Conservation (phyloP, 1,139 yeast species). For the Pneumocystis carinii region DNA sequence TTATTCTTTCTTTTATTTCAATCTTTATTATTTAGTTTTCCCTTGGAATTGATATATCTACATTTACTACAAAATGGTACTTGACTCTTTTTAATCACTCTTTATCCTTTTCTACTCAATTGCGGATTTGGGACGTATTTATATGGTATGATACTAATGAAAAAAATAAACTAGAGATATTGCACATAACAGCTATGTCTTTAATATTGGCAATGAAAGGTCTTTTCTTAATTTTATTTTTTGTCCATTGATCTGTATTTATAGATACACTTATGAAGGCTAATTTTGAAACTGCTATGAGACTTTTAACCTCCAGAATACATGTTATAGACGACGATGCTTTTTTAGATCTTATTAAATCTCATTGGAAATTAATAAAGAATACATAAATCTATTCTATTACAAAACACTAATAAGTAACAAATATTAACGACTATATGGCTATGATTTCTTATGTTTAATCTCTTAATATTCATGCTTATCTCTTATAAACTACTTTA, state of each 20-base stretch:
- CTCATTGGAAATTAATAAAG: background rate
- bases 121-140: constrained; percentile 17
- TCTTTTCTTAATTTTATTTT: constrained; percentile 8
- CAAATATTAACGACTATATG: too few species aligned
- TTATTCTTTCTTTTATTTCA: background rate
- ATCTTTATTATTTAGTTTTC: background rate
- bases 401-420: too few species aligned
- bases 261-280: constrained; percentile 7
- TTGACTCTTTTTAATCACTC: constrained; percentile 16
- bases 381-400: background rate
- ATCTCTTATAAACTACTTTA: too few species aligned
- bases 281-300: constrained; percentile 17
- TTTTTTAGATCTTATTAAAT: constrained; percentile 8
- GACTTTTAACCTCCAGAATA: constrained; percentile 11
- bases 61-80: constrained; percentile 18
- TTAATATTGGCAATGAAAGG: constrained; percentile 6
- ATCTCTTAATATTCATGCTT: too few species aligned
- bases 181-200: constrained; percentile 13
- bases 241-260: constrained; percentile 6
- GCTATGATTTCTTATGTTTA: too few species aligned
- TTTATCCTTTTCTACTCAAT: constrained; percentile 16
- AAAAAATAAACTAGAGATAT: constrained; percentile 2
- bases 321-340: constrained; percentile 14
- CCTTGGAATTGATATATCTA: constrained; percentile 14
- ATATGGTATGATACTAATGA: constrained; percentile 9